Base-by-base conservation (phyloP, 2,329 filamentous ascomycete genomes). In the Thielaviopsis ethacetica region DNA sequence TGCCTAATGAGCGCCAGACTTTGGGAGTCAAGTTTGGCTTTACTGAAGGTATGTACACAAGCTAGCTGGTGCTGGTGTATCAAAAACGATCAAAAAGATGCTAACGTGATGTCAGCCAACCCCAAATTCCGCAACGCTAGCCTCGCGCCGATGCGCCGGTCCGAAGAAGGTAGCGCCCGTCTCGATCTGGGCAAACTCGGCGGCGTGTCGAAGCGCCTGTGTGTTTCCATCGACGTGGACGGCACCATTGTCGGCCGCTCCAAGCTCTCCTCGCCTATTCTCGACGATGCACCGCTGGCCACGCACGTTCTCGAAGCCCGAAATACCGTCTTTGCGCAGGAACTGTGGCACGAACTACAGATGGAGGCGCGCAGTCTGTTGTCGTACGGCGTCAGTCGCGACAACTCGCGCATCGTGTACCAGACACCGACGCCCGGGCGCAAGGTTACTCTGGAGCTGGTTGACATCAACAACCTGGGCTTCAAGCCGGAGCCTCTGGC, bases 21-120 rank as follows among this genome's bases (percentile, higher is more conserved):
- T 76, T 97, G 55, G 90, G 86, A 21, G 91, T 97, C 41, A 83
- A 87, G 63, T 96, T 91, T 70, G 93, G 91, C 7, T 95, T 95
- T 67, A 78, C 85, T 13, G 91, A 96, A 73, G 79, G 79, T 79
- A 70, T 58, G 71, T 64, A 17, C 17, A 55, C 24, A 26, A 26
- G 24, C 6, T 26, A 26, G 24, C 6, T 26, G 24, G 24, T 30
- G 10, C 21, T 53, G 64, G 34, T 69, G 73, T 59, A 73, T 38
- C 13, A 22, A 26, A 38, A 17, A 7, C 22, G 21, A 21, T 6
- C 12, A 22, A 26, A 50, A 22, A 13, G 17, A 17, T 38, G 41
- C 44, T 52, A 38, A 21, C 47, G 30, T 24, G 21, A 17, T 26
- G n/a, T 57, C 61, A 74, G 79, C 81, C 24, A 74, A 79, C 0